These are phyloP conservation scores for Setomelanomma holmii DNA, from an alignment of 2,329 filamentous ascomycete genomes.

Conservation along the genomic window DNA sequence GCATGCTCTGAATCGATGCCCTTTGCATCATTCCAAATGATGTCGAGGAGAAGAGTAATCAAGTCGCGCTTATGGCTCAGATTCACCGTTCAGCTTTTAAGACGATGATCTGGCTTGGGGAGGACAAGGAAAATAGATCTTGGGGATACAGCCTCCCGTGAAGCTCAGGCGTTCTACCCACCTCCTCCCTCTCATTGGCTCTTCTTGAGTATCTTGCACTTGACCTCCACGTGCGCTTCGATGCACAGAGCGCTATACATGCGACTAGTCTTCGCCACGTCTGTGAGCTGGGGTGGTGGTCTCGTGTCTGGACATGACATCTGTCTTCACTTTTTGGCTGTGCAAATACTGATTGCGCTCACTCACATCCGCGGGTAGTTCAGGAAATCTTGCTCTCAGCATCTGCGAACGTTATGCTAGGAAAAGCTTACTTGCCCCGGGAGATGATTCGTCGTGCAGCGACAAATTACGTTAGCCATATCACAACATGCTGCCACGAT, in stretches of 20 bases:
- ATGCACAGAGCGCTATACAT: too few relatives aligned
- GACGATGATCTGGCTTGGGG: not conserved
- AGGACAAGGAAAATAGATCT: too few relatives aligned
- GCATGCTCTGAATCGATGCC: not conserved
- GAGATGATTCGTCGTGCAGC: not conserved
- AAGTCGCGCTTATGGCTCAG: not conserved
- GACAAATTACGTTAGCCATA: not conserved
- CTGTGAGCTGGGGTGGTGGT: not conserved
- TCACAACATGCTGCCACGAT: not conserved
- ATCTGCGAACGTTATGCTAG: not conserved
- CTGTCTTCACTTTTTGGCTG: too few relatives aligned
- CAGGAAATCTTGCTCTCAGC: not conserved
- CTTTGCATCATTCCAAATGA: conserved; percentile 1
- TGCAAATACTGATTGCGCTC: too few relatives aligned
- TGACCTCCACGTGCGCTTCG: too few relatives aligned
- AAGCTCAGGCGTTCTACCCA: too few relatives aligned
- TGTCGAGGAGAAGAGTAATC: not conserved
- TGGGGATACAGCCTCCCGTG: too few relatives aligned
- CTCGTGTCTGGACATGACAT: not conserved
- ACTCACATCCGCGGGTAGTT: not conserved
- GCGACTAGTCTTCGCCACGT: not conserved
- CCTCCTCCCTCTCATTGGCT: too few relatives aligned
- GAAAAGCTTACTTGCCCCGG: not conserved
- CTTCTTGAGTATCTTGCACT: too few relatives aligned
- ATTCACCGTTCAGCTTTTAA: not conserved